Evolutionary conservation across 1,284 basidiomycete genomes (phyloP), one percentile per base, ranked within the genome.

Genomic region (Trametes polyzona): DNA sequence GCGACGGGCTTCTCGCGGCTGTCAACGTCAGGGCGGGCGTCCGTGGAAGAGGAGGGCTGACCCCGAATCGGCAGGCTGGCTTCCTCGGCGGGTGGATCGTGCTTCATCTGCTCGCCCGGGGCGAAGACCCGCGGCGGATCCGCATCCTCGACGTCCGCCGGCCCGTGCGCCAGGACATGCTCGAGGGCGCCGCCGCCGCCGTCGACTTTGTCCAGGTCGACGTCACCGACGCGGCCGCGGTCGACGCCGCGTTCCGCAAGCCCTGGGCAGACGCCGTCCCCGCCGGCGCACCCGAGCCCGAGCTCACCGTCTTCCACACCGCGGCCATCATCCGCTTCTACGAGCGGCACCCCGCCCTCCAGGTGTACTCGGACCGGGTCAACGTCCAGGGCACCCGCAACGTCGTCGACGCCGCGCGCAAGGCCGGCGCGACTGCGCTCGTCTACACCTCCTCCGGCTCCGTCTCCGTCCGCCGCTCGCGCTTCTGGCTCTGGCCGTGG

Each of bases 11-110:
- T 19, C 42, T 19, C n/a, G n/a, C n/a, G n/a, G n/a, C n/a, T n/a
- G n/a, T n/a, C n/a, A n/a, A n/a, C n/a, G n/a, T n/a, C n/a, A n/a
- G n/a, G n/a, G n/a, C n/a, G n/a, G n/a, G n/a, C n/a, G n/a, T n/a
- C n/a, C n/a, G n/a, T n/a, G n/a, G n/a, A n/a, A n/a, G n/a, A n/a
- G n/a, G n/a, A n/a, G n/a, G n/a, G n/a, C n/a, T n/a, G n/a, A n/a
- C n/a, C 40, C 23, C 12, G 17, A 57, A 12, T 16, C 10, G 2
- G 7, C 19, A 90, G 86, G 82, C 83, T 2, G 88, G 88, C 0
- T 89, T 90, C 57, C 68, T 90, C 6, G 89, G 89, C 10, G 86
- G 87, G 12, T 92, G 89, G 89, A 84, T 92, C 36, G 83, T 87
- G 3, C 72, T 82, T 0, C 83, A 88, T 48, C 75, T 92, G 2